Percentiles rank a stretch among this genome's conserved stretches.
Conservation (phyloP, 345 rosid species). For the Euclidium syriacum region DNA sequence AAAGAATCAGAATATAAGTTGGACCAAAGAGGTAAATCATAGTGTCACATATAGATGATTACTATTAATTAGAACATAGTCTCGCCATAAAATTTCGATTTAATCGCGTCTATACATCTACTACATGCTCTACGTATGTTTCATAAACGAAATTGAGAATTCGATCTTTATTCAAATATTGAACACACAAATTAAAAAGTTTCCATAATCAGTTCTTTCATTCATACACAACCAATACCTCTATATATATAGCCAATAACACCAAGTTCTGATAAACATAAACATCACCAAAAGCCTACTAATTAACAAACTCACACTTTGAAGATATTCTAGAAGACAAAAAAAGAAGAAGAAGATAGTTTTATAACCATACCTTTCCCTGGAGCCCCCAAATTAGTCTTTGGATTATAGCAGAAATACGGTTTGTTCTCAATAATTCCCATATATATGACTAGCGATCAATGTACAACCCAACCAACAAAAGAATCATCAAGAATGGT, state of each 20-base stretch:
- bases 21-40: not conserved
- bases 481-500: conserved; percentile 27
- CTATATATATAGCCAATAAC: conserved; percentile 22
- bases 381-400: conserved; percentile 21
- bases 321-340: not conserved
- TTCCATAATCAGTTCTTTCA: not conserved
- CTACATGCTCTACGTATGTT: not conserved
- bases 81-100: not conserved
- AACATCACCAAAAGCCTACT: conserved; percentile 2
- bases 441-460: conserved; percentile 12
- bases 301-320: conserved; percentile 21
- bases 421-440: conserved; percentile 11
- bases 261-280: conserved; percentile 12
- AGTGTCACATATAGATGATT: no score
- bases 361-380: conserved; percentile 19
- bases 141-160: not conserved
- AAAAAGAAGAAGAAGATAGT: not conserved
- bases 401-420: conserved; percentile 6
- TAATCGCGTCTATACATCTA: not conserved
- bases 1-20: not conserved
- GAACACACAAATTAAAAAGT: conserved; percentile 15
- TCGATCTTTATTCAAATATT: not conserved
- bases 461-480: conserved; percentile 30
- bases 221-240: conserved; percentile 20
- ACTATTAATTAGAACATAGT: no score